Base-by-base conservation (phyloP, 2,329 filamentous ascomycete species). In the Grosmannia clavigera region DNA sequence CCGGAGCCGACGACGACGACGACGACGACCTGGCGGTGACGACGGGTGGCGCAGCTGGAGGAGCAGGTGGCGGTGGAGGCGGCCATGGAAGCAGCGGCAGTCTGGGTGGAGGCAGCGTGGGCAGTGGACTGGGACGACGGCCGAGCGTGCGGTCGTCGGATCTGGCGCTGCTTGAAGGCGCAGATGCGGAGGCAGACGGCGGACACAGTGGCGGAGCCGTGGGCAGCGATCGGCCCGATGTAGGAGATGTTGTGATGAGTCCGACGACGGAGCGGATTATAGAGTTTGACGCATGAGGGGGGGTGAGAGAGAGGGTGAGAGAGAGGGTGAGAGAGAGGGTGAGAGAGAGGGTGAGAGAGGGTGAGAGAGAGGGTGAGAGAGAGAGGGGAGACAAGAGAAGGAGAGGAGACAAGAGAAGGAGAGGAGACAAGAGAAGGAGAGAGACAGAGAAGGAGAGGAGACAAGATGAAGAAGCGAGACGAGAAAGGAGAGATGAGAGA, bases 141-240 rank as follows among this genome's bases (percentile, higher is more conserved):
- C 59, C 68, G 67, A 87, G 82, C 58, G 84, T 88, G 25, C 78
- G 81, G 64, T 85, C 83, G 59, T 80, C 81, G 56, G 87, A 91
- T 70, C 76, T 84, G 58, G 87, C 90, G 69, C 71, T 92, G 16
- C 72, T 92, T 16, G 86, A 88, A 65, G 88, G 87, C 0, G 86
- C 85, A 2, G 88, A 92, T 69, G 88, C 84, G 2, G 82, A 84
- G 65, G 84, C 87, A 0, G 81, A 81, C 14, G 81, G 73, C 9
- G 64, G 62, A 3, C 33, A 35, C 33, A 35, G 10, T 35, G 33
- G 33, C 6, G 61, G 55, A 12, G 57, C 40, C 14, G 53, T 56
- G 35, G 33, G 68, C 62, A 69, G 68, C 46, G 67, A 69, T 55
- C 25, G 52, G 52, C 22, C 50, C 14, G 50, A 12, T 3, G 50